Percentiles rank a stretch among this genome's conserved stretches.
Evolutionary conservation across 2,329 filamentous ascomycete genomes (phyloP).

Genomic region (Trichoderma arundinaceum): DNA sequence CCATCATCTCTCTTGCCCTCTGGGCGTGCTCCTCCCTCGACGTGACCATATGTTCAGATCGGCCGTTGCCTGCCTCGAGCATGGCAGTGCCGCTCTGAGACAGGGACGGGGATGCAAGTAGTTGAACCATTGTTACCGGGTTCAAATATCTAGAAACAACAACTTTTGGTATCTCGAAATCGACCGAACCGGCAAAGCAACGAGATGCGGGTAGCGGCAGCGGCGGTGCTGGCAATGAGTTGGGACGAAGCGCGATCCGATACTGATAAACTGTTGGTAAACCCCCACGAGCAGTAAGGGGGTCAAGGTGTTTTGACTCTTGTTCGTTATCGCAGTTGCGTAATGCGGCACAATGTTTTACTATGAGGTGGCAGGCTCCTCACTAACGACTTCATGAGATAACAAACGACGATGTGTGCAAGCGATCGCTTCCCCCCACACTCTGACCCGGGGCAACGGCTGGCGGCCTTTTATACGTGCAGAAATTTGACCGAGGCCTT

Average conservation of each 20-base stretch:
- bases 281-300: slow-evolving; percentile 18
- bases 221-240: not conserved
- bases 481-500: slow-evolving; percentile 20
- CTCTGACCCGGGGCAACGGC: slow-evolving; percentile 25
- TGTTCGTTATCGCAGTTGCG: slow-evolving; percentile 26
- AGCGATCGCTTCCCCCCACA: slow-evolving; percentile 20
- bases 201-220: not conserved
- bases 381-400: slow-evolving; percentile 52
- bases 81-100: slow-evolving; percentile 38
- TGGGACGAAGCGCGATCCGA: not conserved
- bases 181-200: not conserved
- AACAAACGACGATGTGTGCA: slow-evolving; percentile 19
- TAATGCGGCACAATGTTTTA: slow-evolving; percentile 25
- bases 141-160: not conserved
- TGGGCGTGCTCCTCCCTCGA: slow-evolving; percentile 51
- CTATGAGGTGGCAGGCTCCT: slow-evolving; percentile 38
- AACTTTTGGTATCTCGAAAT: not conserved
- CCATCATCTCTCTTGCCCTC: slow-evolving; percentile 47
- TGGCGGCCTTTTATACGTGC: slow-evolving; percentile 12
- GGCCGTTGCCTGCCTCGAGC: slow-evolving; percentile 35
- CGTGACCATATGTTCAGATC: slow-evolving; percentile 38
- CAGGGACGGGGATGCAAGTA: slow-evolving; percentile 41
- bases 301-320: slow-evolving; percentile 1
- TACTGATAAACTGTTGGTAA: not conserved
- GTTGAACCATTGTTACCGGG: slow-evolving; percentile 42